Percentiles rank a stretch among this genome's conserved stretches.
phyloP scores from a whole-genome alignment of 495 filamentous ascomycete genomes.

The Bombardia bombarda region DNA sequence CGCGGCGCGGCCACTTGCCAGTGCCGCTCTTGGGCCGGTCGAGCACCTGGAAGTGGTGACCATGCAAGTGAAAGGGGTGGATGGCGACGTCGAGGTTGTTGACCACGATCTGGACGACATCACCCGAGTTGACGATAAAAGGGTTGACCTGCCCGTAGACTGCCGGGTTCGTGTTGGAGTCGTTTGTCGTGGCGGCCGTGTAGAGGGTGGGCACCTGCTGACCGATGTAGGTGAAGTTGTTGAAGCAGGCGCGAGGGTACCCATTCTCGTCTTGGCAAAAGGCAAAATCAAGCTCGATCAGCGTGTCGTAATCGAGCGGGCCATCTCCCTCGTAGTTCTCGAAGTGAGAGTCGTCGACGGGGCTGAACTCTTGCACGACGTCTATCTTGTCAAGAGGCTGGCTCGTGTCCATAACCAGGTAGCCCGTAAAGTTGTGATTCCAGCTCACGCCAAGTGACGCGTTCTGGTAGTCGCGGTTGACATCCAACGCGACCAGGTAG shows the following conservation, averaged over 20 bases:
- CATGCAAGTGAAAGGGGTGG: constrained; percentile 52
- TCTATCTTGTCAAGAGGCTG: constrained; percentile 42
- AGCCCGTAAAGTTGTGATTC: constrained; percentile 42
- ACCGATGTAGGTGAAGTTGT: constrained; percentile 61
- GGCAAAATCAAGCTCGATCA: constrained; percentile 49
- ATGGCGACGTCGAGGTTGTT: constrained; percentile 67
- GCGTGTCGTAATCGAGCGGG: constrained; percentile 41
- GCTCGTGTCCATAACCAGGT: constrained; percentile 54
- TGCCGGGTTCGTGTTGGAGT: constrained; percentile 47
- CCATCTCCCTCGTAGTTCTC: constrained; percentile 47
- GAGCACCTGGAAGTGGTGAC: constrained; percentile 73
- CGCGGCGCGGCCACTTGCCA: constrained; percentile 30
- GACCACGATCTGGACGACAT: constrained; percentile 69
- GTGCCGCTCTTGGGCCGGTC: constrained; percentile 35
- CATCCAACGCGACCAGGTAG: constrained; percentile 42
- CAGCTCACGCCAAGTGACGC: constrained; percentile 19
- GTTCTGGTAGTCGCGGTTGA: constrained; percentile 35
- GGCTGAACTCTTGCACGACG: constrained; percentile 44
- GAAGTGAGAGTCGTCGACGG: constrained; percentile 57
- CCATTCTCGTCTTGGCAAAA: constrained; percentile 56
- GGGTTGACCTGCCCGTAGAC: constrained; percentile 74
- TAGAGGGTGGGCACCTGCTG: constrained; percentile 77
- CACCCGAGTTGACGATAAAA: constrained; percentile 52
- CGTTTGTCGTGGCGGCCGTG: constrained; percentile 57
- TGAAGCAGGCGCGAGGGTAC: constrained; percentile 67